Evolutionary conservation across 2,329 filamentous ascomycete species (phyloP).

Genomic region (Phaeophleospora eucalypticola): DNA sequence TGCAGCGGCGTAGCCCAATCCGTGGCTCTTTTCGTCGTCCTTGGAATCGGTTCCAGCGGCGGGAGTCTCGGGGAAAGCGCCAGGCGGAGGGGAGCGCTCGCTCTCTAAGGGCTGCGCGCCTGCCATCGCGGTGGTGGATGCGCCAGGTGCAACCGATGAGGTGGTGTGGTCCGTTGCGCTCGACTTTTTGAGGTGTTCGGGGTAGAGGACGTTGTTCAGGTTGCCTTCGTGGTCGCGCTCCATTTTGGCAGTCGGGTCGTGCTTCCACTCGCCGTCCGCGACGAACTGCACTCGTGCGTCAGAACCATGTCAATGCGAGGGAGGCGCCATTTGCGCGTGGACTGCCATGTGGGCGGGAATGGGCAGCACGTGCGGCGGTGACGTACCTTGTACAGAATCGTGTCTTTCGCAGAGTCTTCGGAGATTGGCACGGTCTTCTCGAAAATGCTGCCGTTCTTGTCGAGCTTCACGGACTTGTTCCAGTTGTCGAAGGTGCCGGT

Average conservation of each 20-base stretch:
- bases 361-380: background rate
- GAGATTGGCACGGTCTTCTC: conserved; percentile 76
- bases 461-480: conserved; percentile 79
- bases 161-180: conserved; percentile 47
- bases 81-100: conserved; percentile 47
- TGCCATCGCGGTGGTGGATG: conserved; percentile 68
- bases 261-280: conserved; percentile 86
- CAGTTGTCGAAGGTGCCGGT: conserved; percentile 96
- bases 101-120: conserved; percentile 56
- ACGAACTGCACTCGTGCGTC: conserved; percentile 64
- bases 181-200: conserved; percentile 62
- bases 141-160: conserved; percentile 65
- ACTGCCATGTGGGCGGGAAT: background rate
- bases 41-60: conserved; percentile 39
- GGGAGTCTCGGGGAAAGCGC: conserved; percentile 70
- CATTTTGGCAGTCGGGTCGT: conserved; percentile 73
- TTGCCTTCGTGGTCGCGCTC: conserved; percentile 80
- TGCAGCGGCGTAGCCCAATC: conserved; percentile 6
- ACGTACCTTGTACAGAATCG: conserved; percentile 91
- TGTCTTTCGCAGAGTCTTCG: conserved; percentile 54
- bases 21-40: conserved; percentile 24
- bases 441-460: conserved; percentile 68
- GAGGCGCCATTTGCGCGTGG: background rate
- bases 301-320: conserved; percentile 1
- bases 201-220: conserved; percentile 85